phyloP scores from a whole-genome alignment of 805 yeast genomes.

The Saccharomyces mikatae region DNA sequence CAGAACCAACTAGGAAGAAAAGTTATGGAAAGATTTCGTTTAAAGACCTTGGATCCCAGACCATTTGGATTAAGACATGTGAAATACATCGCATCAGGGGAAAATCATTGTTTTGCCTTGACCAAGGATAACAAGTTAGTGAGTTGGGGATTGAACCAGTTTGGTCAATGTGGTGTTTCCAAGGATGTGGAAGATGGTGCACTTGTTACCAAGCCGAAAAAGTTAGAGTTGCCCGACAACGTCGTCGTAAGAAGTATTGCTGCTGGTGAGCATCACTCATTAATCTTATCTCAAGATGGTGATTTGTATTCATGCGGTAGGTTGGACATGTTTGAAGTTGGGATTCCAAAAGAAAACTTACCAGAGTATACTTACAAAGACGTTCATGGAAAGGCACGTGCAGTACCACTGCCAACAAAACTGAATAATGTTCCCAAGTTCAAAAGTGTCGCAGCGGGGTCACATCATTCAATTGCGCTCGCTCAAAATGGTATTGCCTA shows the following conservation, averaged over 20 bases:
- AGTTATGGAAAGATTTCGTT: slow-evolving; percentile 69
- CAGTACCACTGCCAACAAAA: slow-evolving; percentile 78
- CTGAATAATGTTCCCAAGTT: slow-evolving; percentile 50
- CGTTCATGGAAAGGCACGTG: slow-evolving; percentile 70
- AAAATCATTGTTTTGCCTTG: slow-evolving; percentile 91
- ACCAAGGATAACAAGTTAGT: slow-evolving; percentile 60
- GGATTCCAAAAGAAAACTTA: slow-evolving; percentile 56
- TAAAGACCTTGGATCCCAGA: slow-evolving; percentile 68
- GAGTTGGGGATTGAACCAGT: slow-evolving; percentile 95
- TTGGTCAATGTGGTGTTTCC: slow-evolving; percentile 87
- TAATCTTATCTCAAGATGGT: slow-evolving; percentile 67
- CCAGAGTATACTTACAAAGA: slow-evolving; percentile 72
- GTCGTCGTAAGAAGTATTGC: slow-evolving; percentile 54
- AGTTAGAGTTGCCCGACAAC: slow-evolving; percentile 54
- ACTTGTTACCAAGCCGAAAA: slow-evolving; percentile 67
- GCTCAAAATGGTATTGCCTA: slow-evolving; percentile 76
- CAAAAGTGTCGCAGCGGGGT: slow-evolving; percentile 66
- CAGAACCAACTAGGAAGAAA: slow-evolving; percentile 87
- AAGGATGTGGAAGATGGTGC: slow-evolving; percentile 81
- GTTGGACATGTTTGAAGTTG: slow-evolving; percentile 87
- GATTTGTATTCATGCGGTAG: slow-evolving; percentile 82
- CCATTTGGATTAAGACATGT: slow-evolving; percentile 76
- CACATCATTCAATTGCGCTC: slow-evolving; percentile 87
- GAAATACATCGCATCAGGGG: slow-evolving; percentile 82
- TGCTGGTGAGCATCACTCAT: slow-evolving; percentile 92